Percentiles rank a stretch among this genome's conserved stretches.
These are phyloP conservation scores for Boletus eberwhitei DNA, from an alignment of 768 basidiomycete species.

Conservation along the genomic window DNA sequence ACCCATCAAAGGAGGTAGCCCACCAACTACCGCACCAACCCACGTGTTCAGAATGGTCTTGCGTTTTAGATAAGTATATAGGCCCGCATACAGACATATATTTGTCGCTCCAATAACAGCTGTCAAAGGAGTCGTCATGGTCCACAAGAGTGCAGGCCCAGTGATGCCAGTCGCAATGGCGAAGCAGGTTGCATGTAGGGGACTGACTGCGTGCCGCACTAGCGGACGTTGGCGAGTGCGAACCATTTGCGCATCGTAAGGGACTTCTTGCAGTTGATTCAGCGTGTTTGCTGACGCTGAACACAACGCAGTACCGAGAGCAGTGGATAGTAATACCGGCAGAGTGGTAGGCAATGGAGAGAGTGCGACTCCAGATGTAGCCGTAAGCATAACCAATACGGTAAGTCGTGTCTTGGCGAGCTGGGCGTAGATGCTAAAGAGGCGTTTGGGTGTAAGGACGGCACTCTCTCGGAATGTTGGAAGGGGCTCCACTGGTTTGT, in stretches of 20 bases:
- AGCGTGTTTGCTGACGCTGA: slow-evolving; percentile 91
- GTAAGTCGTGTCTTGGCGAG: slow-evolving; percentile 86
- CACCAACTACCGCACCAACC: slow-evolving; percentile 93
- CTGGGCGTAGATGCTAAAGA: slow-evolving; percentile 69
- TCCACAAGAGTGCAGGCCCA: slow-evolving; percentile 75
- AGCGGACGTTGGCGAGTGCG: slow-evolving; percentile 87
- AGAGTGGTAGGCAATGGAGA: slow-evolving; percentile 85
- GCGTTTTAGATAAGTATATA: slow-evolving; percentile 92
- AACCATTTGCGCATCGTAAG: slow-evolving; percentile 95
- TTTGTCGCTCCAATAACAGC: slow-evolving; percentile 82
- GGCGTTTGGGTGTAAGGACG: slow-evolving; percentile 45
- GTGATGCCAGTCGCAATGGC: slow-evolving; percentile 71
- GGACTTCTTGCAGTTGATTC: slow-evolving; percentile 93
- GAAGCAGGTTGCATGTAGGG: slow-evolving; percentile 80
- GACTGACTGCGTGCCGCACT: slow-evolving; percentile 78
- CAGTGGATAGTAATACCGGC: slow-evolving; percentile 81
- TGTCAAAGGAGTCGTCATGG: slow-evolving; percentile 82
- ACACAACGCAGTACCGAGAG: slow-evolving; percentile 86
- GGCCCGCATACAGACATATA: slow-evolving; percentile 83
- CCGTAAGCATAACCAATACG: slow-evolving; percentile 78
- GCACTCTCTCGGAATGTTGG: slow-evolving; percentile 36
- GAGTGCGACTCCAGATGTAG: slow-evolving; percentile 90
- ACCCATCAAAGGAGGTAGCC: slow-evolving; percentile 92
- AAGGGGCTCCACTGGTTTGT: slow-evolving; percentile 15
- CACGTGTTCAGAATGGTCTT: slow-evolving; percentile 83